Percentiles rank a stretch among this genome's conserved stretches.
These are phyloP conservation scores for Malassezia psittaci DNA, from an alignment of 1,284 basidiomycete species.

Conservation along the genomic window DNA sequence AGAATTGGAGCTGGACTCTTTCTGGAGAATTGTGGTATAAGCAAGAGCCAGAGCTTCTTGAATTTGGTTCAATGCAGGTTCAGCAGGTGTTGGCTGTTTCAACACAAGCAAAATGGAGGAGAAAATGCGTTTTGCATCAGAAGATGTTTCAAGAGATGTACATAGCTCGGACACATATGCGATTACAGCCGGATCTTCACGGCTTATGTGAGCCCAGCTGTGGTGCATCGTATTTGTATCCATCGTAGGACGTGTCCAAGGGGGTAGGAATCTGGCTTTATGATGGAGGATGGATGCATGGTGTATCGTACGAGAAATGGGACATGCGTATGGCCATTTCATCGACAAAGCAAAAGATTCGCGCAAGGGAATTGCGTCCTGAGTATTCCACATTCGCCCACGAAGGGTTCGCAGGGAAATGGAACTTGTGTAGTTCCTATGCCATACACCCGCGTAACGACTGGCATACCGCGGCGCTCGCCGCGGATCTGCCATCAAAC, in stretches of 20 bases:
- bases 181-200: not conserved
- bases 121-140: not conserved
- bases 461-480: not conserved
- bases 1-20: not conserved
- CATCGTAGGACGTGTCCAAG: not conserved
- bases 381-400: no score
- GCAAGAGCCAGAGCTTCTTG: constrained; percentile 9
- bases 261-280: not conserved
- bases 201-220: not conserved
- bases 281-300: not conserved
- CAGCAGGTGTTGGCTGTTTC: not conserved
- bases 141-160: not conserved
- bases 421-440: no score
- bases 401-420: no score
- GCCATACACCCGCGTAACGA: not conserved
- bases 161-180: not conserved
- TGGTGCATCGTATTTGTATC: not conserved
- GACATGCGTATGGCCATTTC: no score
- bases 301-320: not conserved
- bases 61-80: not conserved
- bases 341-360: no score
- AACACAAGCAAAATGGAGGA: not conserved
- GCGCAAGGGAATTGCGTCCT: no score
- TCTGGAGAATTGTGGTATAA: constrained; percentile 6
- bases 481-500: constrained; percentile 1